Evolutionary conservation across 1,284 basidiomycete genomes (phyloP).

Genomic region (Pisolithus thermaeus): DNA sequence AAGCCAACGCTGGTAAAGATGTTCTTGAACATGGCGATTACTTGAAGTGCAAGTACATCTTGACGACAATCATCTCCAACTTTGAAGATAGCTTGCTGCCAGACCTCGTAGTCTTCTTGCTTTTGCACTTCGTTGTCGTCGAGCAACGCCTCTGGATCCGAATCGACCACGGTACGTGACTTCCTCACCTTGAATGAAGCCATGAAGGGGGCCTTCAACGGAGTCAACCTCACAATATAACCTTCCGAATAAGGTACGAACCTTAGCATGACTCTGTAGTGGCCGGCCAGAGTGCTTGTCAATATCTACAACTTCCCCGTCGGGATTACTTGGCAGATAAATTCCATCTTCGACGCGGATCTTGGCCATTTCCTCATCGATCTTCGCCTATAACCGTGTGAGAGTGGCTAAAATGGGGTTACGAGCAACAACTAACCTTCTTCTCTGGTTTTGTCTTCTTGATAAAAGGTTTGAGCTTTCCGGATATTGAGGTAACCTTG

Average conservation of each 20-base stretch:
- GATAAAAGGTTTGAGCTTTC: conserved; percentile 95
- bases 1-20: conserved; percentile 89
- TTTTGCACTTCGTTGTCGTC: conserved; percentile 52
- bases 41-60: conserved; percentile 92
- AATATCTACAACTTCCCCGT: conserved; percentile 93
- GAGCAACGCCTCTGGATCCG: conserved; percentile 65
- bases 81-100: conserved; percentile 99
- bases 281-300: conserved; percentile 96
- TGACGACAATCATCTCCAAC: conserved; percentile 99
- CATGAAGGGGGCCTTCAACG: conserved; percentile 96
- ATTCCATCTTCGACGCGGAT: conserved; percentile 91
- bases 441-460: conserved; percentile 96
- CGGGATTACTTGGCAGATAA: conserved; percentile 96
- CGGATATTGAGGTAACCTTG: conserved; percentile 95
- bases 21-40: conserved; percentile 99
- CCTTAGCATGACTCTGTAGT: conserved; percentile 96
- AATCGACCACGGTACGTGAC: conserved; percentile 57
- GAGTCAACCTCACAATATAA: conserved; percentile 1
- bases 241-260: conserved; percentile 22
- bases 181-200: conserved; percentile 98
- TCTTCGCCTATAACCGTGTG: conserved; percentile 70
- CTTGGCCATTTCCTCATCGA: conserved; percentile 99
- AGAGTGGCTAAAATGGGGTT: background rate
- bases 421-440: conserved; percentile 53
- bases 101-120: conserved; percentile 78